Base-by-base conservation (phyloP, 2,329 filamentous ascomycete genomes). In the Coleophoma eucalyptorum region DNA sequence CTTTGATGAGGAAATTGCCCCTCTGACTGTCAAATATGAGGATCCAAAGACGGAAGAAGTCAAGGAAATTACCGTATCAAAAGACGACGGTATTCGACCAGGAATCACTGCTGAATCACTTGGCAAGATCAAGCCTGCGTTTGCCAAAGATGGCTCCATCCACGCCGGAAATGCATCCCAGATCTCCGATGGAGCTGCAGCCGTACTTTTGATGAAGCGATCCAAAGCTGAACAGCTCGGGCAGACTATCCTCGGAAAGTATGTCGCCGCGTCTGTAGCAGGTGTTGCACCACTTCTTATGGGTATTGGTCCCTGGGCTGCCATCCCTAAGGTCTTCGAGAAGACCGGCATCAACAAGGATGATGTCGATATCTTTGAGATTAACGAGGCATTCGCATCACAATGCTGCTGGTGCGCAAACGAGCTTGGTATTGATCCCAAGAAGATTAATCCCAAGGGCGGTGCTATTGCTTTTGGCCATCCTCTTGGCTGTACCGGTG, bases 361-460 rank as follows among this genome's bases (percentile, higher is more conserved):
- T 51, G 93, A 97, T 60, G 90, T 99, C 31, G 94, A 97, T 68
- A 93, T 97, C 66, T 97, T 83, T 66, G 94, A 99, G 81, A 97
- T 99, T 80, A 99, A 99, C 77, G 94, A 99, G 81, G 94, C 94
- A 1, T 99, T 99, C 70, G 94, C 94, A 32, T 89, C 84, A 57
- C 93, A 97, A 79, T 96, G 90, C 71, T 72, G 97, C 59, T 97
- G 89, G 88, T 97, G 91, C 71, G 83, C 89, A 56, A 89, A 94
- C 64, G 86, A 97, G 77, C 81, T 99, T 19, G 87, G 86, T 42
- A 73, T 99, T 26, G 88, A 90, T 48, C 67, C 78, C 54, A 86
- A 89, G 58, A 97, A 97, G 81, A 84, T 99, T 67, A 97, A 97
- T 76, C 93, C 93, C 63, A 96, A 97, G 80, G 94, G 93, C 58